Evolutionary conservation across 805 yeast species (phyloP), one percentile per base, ranked within the genome.

Genomic region (Metschnikowia matae): DNA sequence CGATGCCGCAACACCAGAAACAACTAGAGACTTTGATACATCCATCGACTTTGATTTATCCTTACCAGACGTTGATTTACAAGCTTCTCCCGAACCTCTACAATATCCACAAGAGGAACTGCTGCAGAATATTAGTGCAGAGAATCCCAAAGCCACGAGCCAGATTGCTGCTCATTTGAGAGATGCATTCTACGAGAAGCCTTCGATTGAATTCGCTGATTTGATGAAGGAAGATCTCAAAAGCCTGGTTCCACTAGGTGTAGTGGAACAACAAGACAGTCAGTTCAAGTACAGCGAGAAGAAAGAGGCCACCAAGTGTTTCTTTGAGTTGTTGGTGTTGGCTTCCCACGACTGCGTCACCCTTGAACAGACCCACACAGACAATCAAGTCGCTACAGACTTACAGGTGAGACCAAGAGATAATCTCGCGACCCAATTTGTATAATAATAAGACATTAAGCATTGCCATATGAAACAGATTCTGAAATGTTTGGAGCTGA

Each of bases 311-410:
- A 81, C 89, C 2, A 78, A 81, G 59, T 75, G 87, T 48, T 90
- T 90, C 67, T 90, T 89, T 60, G 96, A 90, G 63, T 65, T 90
- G 63, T 73, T 90, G 57, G 92, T 89, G 3, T 73, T 90, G 50
- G 95, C 95, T 1, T 84, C 94, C 5, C 75, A 82, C 41, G 90
- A 85, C 57, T 84, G 92, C 48, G 70, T 90, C 42, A 70, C 72
- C 14, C 65, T 89, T 39, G 67, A 79, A 35, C 96, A 89, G 68
- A 71, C 70, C 37, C 46, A 53, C 14, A 42, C 48, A n/a, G 56
- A 54, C 14, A 60, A 62, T 10, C 59, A 59, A 13, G 59, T 85
- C 18, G 88, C 83, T 55, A 85, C 84, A 4, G 80, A 78, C 36
- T 83, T 89, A 50, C 57, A 55, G n/a, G 74, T 87, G 35, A 63